Conservation (phyloP, 2,329 filamentous ascomycete genomes). For the Fusarium papillatum region DNA sequence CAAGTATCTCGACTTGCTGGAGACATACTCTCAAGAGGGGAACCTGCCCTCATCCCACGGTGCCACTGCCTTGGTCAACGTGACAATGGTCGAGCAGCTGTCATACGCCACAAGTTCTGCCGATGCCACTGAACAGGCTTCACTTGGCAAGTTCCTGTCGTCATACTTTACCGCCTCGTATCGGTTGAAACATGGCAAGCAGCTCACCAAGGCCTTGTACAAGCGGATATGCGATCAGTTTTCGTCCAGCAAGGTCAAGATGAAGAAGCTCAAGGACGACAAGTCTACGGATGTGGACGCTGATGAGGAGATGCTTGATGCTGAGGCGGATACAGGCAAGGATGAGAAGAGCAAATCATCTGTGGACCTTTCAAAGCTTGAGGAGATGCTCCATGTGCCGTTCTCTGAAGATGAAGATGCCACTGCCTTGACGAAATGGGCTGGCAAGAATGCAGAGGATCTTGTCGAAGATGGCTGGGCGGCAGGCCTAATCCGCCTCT, state of each 20-base stretch:
- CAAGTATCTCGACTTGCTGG: conserved; percentile 83
- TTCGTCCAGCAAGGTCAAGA: conserved; percentile 41
- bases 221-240: conserved; percentile 49
- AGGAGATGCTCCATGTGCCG: conserved; percentile 64
- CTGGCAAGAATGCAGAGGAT: conserved; percentile 82
- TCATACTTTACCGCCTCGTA: conserved; percentile 68
- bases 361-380: conserved; percentile 60
- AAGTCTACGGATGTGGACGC: conserved; percentile 18
- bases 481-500: conserved; percentile 77
- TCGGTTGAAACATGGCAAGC: conserved; percentile 59
- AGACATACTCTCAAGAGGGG: conserved; percentile 56
- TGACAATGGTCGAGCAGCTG: conserved; percentile 83
- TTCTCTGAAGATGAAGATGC: conserved; percentile 64
- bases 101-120: conserved; percentile 73
- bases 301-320: conserved; percentile 37
- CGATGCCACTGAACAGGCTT: conserved; percentile 55
- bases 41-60: conserved; percentile 40
- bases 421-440: conserved; percentile 73
- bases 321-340: conserved; percentile 6
- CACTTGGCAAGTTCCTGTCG: conserved; percentile 71
- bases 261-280: conserved; percentile 37
- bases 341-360: conserved; percentile 16
- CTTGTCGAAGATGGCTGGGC: conserved; percentile 84
- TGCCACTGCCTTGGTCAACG: conserved; percentile 71
- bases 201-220: conserved; percentile 46